Conservation (phyloP, 225 moss, liverwort and hornwort genomes). For the Straminergon stramineum region DNA sequence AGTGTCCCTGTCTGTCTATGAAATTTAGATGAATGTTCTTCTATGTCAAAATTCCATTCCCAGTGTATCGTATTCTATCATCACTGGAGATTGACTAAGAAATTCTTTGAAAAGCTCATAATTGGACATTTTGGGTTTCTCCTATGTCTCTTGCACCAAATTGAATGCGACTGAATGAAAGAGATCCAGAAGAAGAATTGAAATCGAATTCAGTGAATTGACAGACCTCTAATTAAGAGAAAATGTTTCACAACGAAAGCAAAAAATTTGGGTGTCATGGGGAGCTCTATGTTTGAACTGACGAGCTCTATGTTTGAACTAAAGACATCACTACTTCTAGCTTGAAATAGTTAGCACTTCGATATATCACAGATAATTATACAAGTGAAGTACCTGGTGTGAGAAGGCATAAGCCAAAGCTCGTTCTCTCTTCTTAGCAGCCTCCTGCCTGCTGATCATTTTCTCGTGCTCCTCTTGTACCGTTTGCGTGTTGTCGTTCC, state of each 20-base stretch:
- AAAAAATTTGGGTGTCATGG: not conserved
- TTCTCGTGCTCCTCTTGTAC: conserved; percentile 62
- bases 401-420: conserved; percentile 91
- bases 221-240: not conserved
- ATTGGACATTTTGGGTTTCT: not conserved
- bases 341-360: not conserved
- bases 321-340: not conserved
- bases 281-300: not conserved
- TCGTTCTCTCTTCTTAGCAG: conserved; percentile 78
- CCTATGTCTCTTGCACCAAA: too few relatives aligned
- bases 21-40: not conserved
- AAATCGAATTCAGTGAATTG: not conserved
- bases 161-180: not conserved
- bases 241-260: not conserved
- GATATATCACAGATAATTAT: not conserved
- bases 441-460: conserved; percentile 54
- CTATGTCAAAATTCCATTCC: not conserved
- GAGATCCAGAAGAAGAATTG: not conserved
- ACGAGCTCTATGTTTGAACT: not conserved
- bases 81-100: not conserved
- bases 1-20: not conserved
- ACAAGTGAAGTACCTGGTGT: conserved; percentile 47
- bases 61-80: not conserved
- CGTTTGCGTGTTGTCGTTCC: conserved; percentile 84
- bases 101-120: not conserved